Base-by-base conservation (phyloP, 2,329 filamentous ascomycete species). In the Aureobasidium sp. region DNA sequence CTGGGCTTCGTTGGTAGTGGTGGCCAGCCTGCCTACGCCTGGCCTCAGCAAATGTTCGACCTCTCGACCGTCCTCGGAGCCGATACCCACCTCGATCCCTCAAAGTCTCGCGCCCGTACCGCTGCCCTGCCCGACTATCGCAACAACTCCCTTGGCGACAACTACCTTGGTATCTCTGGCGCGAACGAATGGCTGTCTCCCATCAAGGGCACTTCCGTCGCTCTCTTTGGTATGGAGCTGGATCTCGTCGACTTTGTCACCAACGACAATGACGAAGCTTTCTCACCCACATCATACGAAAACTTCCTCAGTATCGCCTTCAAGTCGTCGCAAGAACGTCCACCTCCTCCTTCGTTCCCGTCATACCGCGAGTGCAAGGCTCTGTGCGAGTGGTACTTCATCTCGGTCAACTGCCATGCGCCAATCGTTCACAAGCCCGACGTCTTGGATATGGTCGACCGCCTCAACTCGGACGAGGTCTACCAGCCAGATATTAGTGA, bases 391-490 rank as follows among this genome's bases (percentile, higher is more conserved):
- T 91, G 86, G 85, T 95, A 89, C 70, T 90, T 94, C 63, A 77
- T 85, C 49, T 85, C 86, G 53, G 76, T 92, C 36, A 84, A 87
- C 67, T 81, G 85, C 2, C 94, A 90, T 70, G 77, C 86, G 11
- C 90, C 91, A 2, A 73, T 93, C 9, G 77, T 95, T n/a, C 88
- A 94, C 75, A 87, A 87, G 70, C 88, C 88, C 1, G 83, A 84
- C 3, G 89, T 91, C 65, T 81, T 90, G 77, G 76, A 78, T 53
- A 72, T 92, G 67, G 85, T 91, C 77, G 78, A 78, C 7, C 80
- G 83, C 63, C 82, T 91, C 59, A 91, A 91, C 70, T 86, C 91
- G 67, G 86, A 91, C 59, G 78, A 82, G n/a, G 76, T 71, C 60
- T 89, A 87, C 70, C 77, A 81, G 55, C 82, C 88, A 1, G 81